These are phyloP conservation scores for Elsinoe perseae DNA, from an alignment of 2,329 filamentous ascomycete genomes.

Conservation along the genomic window DNA sequence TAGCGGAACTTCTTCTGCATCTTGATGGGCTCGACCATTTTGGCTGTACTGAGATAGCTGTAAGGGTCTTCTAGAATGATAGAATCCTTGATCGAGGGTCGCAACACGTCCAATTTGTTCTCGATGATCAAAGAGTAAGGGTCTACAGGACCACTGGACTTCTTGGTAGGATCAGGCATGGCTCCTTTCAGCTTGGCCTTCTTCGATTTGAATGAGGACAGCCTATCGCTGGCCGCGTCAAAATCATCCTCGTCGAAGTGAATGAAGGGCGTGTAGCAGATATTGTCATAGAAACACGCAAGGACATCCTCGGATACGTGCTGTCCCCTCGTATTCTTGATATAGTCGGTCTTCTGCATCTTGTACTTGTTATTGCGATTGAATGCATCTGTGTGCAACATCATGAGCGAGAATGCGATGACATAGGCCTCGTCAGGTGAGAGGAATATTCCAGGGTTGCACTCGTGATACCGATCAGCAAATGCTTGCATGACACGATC, in stretches of 20 bases:
- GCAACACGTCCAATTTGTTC: slow-evolving; percentile 70
- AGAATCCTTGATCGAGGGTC: slow-evolving; percentile 82
- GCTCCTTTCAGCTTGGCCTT: slow-evolving; percentile 61
- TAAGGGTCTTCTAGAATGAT: slow-evolving; percentile 91
- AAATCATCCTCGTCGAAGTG: slow-evolving; percentile 93
- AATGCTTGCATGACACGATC: slow-evolving; percentile 91
- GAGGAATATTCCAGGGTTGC: slow-evolving; percentile 91
- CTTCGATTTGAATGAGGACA: slow-evolving; percentile 62
- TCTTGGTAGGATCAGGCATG: slow-evolving; percentile 60
- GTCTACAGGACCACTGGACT: slow-evolving; percentile 64
- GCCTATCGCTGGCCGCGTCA: slow-evolving; percentile 67
- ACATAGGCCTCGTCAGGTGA: slow-evolving; percentile 95
- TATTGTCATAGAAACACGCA: slow-evolving; percentile 97
- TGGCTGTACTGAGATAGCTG: slow-evolving; percentile 70
- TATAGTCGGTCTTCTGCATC: slow-evolving; percentile 92
- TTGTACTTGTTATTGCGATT: slow-evolving; percentile 99
- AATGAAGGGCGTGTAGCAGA: slow-evolving; percentile 96
- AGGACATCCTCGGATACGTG: slow-evolving; percentile 89
- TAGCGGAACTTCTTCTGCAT: slow-evolving; percentile 84
- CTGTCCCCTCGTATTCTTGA: slow-evolving; percentile 88
- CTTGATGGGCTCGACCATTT: slow-evolving; percentile 68
- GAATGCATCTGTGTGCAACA: slow-evolving; percentile 97
- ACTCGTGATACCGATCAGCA: slow-evolving; percentile 94
- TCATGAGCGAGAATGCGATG: slow-evolving; percentile 91
- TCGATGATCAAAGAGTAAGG: slow-evolving; percentile 93